Base-by-base conservation (phyloP, 2,329 filamentous ascomycete species). In the Ophiocordyceps camponoti-rufipedis region DNA sequence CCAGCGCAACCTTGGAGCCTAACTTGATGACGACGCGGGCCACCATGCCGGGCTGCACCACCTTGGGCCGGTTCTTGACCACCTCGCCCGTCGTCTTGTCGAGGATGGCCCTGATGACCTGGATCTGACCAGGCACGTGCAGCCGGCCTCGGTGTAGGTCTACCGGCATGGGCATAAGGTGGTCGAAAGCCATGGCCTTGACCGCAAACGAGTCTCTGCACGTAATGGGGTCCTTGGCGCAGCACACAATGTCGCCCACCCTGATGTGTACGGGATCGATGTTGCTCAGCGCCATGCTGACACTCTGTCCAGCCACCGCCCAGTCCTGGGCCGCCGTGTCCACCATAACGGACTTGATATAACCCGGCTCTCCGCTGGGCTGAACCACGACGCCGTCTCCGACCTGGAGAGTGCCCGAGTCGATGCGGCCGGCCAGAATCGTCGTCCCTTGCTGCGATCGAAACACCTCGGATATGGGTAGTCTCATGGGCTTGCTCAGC, bases 241-340 rank as follows among this genome's bases (percentile, higher is more conserved):
- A 71, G 63, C 87, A 94, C n/a, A 94, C 64, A 16, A 96, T 82
- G 56, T 96, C 88, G 18, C 91, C 91, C 8, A 83, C 72, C 42
- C 78, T 76, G 10, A 98, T 72, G 54, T 95, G 82, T 14, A 84
- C 74, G 0, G 84, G 75, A 54, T 96, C 89, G 56, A 95, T 86
- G 52, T 89, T 82, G 9, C 78, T 72, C 43, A 98, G 71, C 52
- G 93, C 82, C n/a, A 98, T 66, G 0, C 80, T 81, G 14, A 85
- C 77, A 48, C 91, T 94, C 56, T 96, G 86, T 1, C 89, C 89
- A 1, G 89, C 88, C 13, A 95, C 87, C 0, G 85, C 86, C 86
- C 87, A 98, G 48, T 94, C 87, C 12, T 72, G 75, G 1, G 74
- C 65, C 44, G 83, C 75, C 19, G 77, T 72, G 57, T 89, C 82